phyloP scores from a whole-genome alignment of 73 alveolate species.

The Paramecium octaurelia region DNA sequence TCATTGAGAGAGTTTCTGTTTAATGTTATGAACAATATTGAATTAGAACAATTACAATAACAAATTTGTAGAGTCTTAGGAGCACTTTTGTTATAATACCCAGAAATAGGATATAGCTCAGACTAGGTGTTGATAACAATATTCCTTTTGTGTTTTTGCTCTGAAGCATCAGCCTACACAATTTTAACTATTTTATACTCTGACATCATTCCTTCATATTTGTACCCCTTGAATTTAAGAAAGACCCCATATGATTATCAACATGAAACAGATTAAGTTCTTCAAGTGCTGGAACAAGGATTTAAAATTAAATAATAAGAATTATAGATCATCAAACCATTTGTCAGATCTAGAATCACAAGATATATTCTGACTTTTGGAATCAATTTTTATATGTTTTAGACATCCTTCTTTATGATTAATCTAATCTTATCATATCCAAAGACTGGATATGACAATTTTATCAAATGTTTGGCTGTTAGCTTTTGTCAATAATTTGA shows the following conservation, averaged over 20 bases:
- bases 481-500: not conserved
- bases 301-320: not conserved
- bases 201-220: not conserved
- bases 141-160: slow-evolving; percentile 17
- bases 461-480: not conserved
- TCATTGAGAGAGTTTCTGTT: not conserved
- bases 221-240: not conserved
- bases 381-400: not conserved
- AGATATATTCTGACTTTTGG: not conserved
- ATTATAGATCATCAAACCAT: not conserved
- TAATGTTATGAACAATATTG: not conserved
- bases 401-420: not conserved
- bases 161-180: slow-evolving; percentile 2
- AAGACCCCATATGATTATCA: not conserved
- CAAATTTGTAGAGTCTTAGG: not conserved
- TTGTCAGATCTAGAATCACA: not conserved
- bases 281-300: not conserved
- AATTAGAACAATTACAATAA: not conserved
- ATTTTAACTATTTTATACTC: not conserved
- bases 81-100: not conserved
- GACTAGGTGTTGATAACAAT: not conserved
- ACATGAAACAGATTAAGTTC: not conserved
- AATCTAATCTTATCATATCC: not conserved
- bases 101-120: slow-evolving; percentile 20
- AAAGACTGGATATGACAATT: not conserved